Percentiles rank a stretch among this genome's conserved stretches.
Conservation (phyloP, 2,329 filamentous ascomycete species). For the Tetracladium maxilliforme region DNA sequence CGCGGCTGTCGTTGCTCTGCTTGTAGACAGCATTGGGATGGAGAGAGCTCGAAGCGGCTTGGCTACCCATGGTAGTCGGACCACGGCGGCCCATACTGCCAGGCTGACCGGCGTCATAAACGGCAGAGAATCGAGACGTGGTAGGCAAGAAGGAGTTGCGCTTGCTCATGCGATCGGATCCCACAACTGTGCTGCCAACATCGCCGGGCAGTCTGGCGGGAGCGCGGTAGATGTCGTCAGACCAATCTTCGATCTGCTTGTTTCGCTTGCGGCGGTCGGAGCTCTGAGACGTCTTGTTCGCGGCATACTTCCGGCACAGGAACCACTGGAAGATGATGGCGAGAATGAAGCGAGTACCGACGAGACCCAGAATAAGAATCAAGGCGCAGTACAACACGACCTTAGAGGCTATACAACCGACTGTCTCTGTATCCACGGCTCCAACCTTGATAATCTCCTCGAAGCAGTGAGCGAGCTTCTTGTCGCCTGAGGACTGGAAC, state of each 20-base stretch:
- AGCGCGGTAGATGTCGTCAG: constrained; percentile 89
- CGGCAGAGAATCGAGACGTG: constrained; percentile 86
- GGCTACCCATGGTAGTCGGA: constrained; percentile 92
- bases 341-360: constrained; percentile 72
- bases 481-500: constrained; percentile 67
- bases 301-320: constrained; percentile 71
- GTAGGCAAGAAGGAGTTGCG: constrained; percentile 82
- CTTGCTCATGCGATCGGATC: constrained; percentile 60
- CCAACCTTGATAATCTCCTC: constrained; percentile 93
- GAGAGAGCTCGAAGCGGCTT: constrained; percentile 57
- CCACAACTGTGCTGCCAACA: constrained; percentile 45
- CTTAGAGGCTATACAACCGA: constrained; percentile 94
- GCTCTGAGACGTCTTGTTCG: constrained; percentile 70
- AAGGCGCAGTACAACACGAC: constrained; percentile 92
- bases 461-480: constrained; percentile 72
- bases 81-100: constrained; percentile 32
- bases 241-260: constrained; percentile 95
- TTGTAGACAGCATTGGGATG: constrained; percentile 60
- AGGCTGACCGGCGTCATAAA: constrained; percentile 60
- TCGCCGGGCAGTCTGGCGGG: constrained; percentile 70
- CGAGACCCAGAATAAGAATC: constrained; percentile 81
- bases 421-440: constrained; percentile 85
- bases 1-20: constrained; percentile 44
- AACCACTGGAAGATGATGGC: constrained; percentile 96
- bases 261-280: constrained; percentile 72